A percentile compares a stretch with the other conserved stretches of the same genome.
phyloP scores from a whole-genome alignment of 2,329 filamentous ascomycete species.

The Nannizziopsis barbatae region DNA sequence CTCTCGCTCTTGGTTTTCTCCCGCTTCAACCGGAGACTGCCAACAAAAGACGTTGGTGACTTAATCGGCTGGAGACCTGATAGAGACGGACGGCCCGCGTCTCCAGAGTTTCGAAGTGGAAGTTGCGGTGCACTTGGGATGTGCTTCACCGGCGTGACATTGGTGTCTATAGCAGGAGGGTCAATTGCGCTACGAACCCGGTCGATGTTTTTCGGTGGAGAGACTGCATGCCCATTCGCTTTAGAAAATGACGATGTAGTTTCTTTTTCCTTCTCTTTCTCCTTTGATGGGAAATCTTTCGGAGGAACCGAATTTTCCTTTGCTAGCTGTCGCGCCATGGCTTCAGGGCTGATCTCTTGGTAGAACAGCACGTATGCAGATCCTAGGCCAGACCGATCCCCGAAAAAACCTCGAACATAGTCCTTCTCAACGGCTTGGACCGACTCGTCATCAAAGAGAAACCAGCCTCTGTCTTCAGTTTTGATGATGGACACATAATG shows the following conservation, averaged over 20 bases:
- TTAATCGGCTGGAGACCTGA: slow-evolving; percentile 14
- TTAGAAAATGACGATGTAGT: slow-evolving; percentile 16
- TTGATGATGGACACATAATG: slow-evolving; percentile 98
- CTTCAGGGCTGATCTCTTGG: slow-evolving; percentile 70
- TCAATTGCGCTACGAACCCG: slow-evolving; percentile 33
- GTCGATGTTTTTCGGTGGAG: slow-evolving; percentile 23
- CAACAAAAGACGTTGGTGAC: too few relatives aligned
- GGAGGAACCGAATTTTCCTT: slow-evolving; percentile 50
- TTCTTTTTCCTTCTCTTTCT: slow-evolving; percentile 31
- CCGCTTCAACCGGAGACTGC: too few relatives aligned
- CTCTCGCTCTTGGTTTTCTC: slow-evolving; percentile 27
- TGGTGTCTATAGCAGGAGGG: slow-evolving; percentile 28
- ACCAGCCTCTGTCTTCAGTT: slow-evolving; percentile 88
- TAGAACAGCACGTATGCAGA: slow-evolving; percentile 98
- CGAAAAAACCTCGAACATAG: slow-evolving; percentile 95
- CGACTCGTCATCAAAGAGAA: slow-evolving; percentile 96
- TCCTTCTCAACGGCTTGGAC: slow-evolving; percentile 95
- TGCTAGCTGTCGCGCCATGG: slow-evolving; percentile 66
- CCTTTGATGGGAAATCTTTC: slow-evolving; percentile 31
- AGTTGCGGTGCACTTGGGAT: slow-evolving; percentile 34
- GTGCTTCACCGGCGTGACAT: slow-evolving; percentile 25
- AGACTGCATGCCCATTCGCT: slow-evolving; percentile 23
- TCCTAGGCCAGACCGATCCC: slow-evolving; percentile 78
- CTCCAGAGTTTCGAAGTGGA: slow-evolving; percentile 36
- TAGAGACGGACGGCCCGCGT: slow-evolving; percentile 14